Evolutionary conservation across 2,329 filamentous ascomycete species (phyloP).

Genomic region (Penicillium sp.): DNA sequence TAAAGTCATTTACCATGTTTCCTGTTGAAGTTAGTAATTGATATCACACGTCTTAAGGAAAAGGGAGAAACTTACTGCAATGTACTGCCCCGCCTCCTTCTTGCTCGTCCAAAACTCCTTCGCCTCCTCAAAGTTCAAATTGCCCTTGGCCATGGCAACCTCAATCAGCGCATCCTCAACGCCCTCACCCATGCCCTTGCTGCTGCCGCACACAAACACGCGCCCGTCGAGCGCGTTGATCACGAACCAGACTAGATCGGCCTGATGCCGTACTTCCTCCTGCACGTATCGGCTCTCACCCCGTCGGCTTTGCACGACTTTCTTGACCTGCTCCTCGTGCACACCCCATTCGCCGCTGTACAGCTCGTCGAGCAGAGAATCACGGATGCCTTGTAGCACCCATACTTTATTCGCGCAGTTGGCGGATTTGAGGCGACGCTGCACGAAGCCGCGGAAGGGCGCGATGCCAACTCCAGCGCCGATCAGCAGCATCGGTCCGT

Average conservation of each 20-base stretch:
- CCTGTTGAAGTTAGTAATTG: constrained; percentile 18
- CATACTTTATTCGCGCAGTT: constrained; percentile 98
- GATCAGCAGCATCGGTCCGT: constrained; percentile 96
- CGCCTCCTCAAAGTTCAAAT: constrained; percentile 76
- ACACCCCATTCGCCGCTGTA: constrained; percentile 96
- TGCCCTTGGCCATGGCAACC: constrained; percentile 89
- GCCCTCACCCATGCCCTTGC: constrained; percentile 95
- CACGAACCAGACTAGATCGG: constrained; percentile 97
- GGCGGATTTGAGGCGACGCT: constrained; percentile 86
- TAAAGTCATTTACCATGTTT: constrained; percentile 28
- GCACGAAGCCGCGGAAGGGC: constrained; percentile 95
- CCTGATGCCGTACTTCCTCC: constrained; percentile 85
- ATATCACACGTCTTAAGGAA: background rate
- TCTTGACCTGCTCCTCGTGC: constrained; percentile 81
- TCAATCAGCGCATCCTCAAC: constrained; percentile 84
- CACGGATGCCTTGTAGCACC: constrained; percentile 91
- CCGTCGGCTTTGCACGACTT: constrained; percentile 69
- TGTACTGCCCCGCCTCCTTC: constrained; percentile 90
- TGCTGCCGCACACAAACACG: constrained; percentile 93
- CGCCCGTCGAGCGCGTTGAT: constrained; percentile 94
- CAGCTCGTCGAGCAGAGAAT: constrained; percentile 89
- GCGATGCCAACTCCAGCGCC: constrained; percentile 95
- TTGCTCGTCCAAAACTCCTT: constrained; percentile 86
- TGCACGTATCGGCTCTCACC: constrained; percentile 90
- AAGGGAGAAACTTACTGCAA: constrained; percentile 58